Percentiles rank a stretch among this genome's conserved stretches.
Evolutionary conservation across 2,329 filamentous ascomycete species (phyloP).

Genomic region (Cladorrhinum sp.): DNA sequence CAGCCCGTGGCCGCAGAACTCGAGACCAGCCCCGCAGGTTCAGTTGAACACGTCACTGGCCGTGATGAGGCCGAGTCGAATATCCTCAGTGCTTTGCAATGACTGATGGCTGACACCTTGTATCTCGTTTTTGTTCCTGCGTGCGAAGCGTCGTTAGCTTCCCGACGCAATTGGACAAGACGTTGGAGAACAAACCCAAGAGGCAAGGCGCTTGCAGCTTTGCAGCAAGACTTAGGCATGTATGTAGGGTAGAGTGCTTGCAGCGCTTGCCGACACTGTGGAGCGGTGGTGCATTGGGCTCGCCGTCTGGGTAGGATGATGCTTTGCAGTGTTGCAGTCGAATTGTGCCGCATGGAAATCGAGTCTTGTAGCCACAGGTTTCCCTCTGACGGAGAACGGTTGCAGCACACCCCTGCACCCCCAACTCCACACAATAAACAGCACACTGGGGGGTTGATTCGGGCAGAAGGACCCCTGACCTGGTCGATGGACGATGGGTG

Average conservation of each 20-base stretch:
- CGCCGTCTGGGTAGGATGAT: background rate
- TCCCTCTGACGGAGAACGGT: background rate
- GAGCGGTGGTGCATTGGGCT: slow-evolving; percentile 2
- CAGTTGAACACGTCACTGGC: slow-evolving; percentile 23
- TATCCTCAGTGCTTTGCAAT: background rate
- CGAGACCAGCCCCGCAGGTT: slow-evolving; percentile 24
- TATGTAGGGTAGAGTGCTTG: no score
- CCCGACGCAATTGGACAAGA: background rate
- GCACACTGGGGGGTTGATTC: background rate
- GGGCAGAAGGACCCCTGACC: slow-evolving; percentile 2
- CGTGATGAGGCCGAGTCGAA: slow-evolving; percentile 18
- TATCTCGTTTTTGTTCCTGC: background rate
- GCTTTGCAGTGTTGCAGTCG: slow-evolving; percentile 6
- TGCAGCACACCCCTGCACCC: background rate
- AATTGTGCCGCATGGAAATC: background rate
- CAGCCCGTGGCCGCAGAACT: slow-evolving; percentile 23
- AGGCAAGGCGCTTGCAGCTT: slow-evolving; percentile 9
- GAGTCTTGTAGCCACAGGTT: background rate
- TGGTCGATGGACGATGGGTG: background rate
- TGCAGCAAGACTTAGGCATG: background rate
- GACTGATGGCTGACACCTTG: background rate
- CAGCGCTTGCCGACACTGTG: background rate
- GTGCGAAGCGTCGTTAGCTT: background rate
- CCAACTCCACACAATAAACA: background rate
- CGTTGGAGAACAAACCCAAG: slow-evolving; percentile 2